Percentiles rank a stretch among this genome's conserved stretches.
Evolutionary conservation across 2,329 filamentous ascomycete genomes (phyloP).

Genomic region (Penicillium brasilianum): DNA sequence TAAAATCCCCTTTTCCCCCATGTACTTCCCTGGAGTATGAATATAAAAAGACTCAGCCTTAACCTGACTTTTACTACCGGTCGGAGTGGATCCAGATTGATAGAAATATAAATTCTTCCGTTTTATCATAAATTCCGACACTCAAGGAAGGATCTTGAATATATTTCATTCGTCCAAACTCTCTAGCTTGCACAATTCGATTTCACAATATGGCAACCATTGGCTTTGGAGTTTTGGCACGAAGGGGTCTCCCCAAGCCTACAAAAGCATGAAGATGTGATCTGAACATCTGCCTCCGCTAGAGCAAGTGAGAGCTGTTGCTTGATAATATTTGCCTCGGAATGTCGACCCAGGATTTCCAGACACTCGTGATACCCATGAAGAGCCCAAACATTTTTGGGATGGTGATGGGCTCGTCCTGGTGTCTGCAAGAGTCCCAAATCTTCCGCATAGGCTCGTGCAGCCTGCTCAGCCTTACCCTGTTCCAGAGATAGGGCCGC

Average conservation of each 20-base stretch:
- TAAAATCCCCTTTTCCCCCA: neutral
- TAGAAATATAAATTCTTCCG: neutral
- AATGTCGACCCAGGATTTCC: constrained; percentile 53
- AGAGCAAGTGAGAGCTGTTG: constrained; percentile 57
- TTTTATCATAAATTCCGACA: constrained; percentile 27
- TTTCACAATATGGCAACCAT: constrained; percentile 11
- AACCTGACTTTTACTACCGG: no score
- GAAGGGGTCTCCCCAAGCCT: constrained; percentile 29
- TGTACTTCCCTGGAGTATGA: neutral
- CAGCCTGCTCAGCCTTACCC: constrained; percentile 59
- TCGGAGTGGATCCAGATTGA: neutral
- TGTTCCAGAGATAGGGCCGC: constrained; percentile 72
- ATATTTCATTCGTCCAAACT: neutral
- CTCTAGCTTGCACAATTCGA: constrained; percentile 3
- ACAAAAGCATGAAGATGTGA: constrained; percentile 64
- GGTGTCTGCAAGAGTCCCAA: constrained; percentile 62
- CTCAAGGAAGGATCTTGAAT: no score
- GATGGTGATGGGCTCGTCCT: constrained; percentile 67
- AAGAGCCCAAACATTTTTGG: constrained; percentile 75
- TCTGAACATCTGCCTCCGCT: constrained; percentile 62
- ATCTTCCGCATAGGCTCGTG: constrained; percentile 63
- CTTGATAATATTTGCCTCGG: constrained; percentile 54
- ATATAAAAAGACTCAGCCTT: no score
- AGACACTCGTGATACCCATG: constrained; percentile 75
- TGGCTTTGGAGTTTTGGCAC: constrained; percentile 3